phyloP scores from a whole-genome alignment of 164 flowering plant genomes.

The Amborella trichopoda region DNA sequence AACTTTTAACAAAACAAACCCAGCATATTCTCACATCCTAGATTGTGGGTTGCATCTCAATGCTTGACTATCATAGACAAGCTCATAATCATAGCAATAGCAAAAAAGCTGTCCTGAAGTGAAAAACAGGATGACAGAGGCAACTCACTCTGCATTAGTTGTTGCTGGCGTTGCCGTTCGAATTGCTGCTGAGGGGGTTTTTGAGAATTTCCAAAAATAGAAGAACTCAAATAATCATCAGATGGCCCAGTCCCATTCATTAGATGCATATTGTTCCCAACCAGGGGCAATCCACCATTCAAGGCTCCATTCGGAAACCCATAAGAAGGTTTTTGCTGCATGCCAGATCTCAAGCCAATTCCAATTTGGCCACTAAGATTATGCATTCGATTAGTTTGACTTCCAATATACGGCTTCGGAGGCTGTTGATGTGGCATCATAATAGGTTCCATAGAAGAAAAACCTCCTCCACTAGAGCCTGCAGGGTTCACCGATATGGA shows the following conservation, averaged over 20 bases:
- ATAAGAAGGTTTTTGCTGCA: slow-evolving; percentile 55
- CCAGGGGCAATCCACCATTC: slow-evolving; percentile 55
- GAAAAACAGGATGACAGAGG: slow-evolving; percentile 8
- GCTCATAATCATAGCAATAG: background rate
- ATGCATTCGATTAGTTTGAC: slow-evolving; percentile 68
- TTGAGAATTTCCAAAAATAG: slow-evolving; percentile 37
- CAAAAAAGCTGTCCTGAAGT: background rate
- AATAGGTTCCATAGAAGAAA: slow-evolving; percentile 53
- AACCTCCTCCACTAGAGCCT: slow-evolving; percentile 36
- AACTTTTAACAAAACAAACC: no score
- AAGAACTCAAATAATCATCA: slow-evolving; percentile 42
- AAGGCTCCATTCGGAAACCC: slow-evolving; percentile 50
- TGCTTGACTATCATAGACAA: no score
- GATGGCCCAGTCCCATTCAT: slow-evolving; percentile 50
- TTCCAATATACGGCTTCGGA: slow-evolving; percentile 48
- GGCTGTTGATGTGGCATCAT: slow-evolving; percentile 47
- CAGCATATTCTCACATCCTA: no score
- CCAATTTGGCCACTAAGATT: slow-evolving; percentile 63
- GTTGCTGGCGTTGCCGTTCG: slow-evolving; percentile 51
- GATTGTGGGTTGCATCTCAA: no score
- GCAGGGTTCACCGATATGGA: slow-evolving; percentile 40
- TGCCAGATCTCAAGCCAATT: slow-evolving; percentile 47
- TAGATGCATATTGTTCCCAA: slow-evolving; percentile 41
- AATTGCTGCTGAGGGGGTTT: slow-evolving; percentile 42
- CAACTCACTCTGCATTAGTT: slow-evolving; percentile 39